phyloP scores from a whole-genome alignment of 2,329 filamentous ascomycete genomes.

The Neofusicoccum ribis region DNA sequence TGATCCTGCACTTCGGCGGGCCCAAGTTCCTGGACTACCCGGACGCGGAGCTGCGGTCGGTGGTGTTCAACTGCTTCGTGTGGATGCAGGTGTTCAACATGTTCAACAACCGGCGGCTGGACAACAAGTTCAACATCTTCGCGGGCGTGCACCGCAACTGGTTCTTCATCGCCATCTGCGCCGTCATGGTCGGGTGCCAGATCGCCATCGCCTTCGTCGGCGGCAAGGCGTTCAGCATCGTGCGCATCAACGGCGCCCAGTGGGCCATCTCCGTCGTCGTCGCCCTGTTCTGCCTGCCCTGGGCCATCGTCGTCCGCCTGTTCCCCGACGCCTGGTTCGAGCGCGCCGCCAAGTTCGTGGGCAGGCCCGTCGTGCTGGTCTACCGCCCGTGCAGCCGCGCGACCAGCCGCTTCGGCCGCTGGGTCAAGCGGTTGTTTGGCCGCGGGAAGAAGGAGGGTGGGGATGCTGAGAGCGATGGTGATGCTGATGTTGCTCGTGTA shows the following conservation, averaged over 20 bases:
- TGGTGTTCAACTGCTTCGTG: conserved; percentile 97
- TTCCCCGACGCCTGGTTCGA: conserved; percentile 66
- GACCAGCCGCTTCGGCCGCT: conserved; percentile 12
- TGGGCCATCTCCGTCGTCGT: conserved; percentile 87
- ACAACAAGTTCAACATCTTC: conserved; percentile 95
- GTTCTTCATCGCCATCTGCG: conserved; percentile 78
- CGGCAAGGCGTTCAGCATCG: conserved; percentile 75
- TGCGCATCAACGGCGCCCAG: conserved; percentile 66
- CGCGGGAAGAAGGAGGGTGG: conserved; percentile 21
- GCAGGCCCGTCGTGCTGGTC: conserved; percentile 28
- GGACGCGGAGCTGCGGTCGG: conserved; percentile 62
- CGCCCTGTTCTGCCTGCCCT: conserved; percentile 77
- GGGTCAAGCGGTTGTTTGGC: conserved; percentile 22
- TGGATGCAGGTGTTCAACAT: conserved; percentile 99
- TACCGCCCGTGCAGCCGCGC: conserved; percentile 27
- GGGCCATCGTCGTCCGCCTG: conserved; percentile 77
- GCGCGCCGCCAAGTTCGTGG: conserved; percentile 21
- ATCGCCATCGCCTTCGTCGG: conserved; percentile 88
- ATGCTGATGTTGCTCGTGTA: too few relatives aligned
- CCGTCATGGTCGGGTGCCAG: conserved; percentile 82
- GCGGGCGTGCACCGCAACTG: conserved; percentile 85
- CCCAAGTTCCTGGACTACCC: conserved; percentile 60
- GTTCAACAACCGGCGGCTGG: conserved; percentile 92
- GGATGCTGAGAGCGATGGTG: too few relatives aligned
- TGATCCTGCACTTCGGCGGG: conserved; percentile 71